Evolutionary conservation across 2,329 filamentous ascomycete species (phyloP), one percentile per base, ranked within the genome.

Genomic region (Lasiodiplodia sp.): DNA sequence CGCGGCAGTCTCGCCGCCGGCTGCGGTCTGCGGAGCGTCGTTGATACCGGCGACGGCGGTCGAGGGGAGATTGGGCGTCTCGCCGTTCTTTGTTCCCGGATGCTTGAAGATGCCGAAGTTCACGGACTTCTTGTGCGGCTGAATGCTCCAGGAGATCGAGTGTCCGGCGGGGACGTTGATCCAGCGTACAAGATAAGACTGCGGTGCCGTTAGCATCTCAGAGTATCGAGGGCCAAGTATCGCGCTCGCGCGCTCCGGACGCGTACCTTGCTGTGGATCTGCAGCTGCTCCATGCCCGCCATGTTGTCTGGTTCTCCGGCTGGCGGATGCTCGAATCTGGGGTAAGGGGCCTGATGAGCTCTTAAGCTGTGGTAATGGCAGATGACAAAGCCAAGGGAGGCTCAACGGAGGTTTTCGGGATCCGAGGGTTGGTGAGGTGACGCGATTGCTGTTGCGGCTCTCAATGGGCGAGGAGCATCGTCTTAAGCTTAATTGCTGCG

Each of bases 131-230:
- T 97, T 98, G 80, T 98, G 94, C 53, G 96, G 96, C 78, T 98
- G 94, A 49, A 99, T 89, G 76, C 93, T 97, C 96, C 96, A 99
- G 18, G 94, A 97, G 75, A 99, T 94, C 63, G 94, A 97, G 80
- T 97, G 91, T 66, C 92, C 92, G 71, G 93, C 90, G 68, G 94
- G 90, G 73, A 97, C 95, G 78, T 93, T 91, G 74, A 97, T 92
- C 95, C 96, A 99, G 77, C 96, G 93, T 68, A 99, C 93, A 74
- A 99, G 94, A 82, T 99, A 99, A 72, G 94, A 97, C 96, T 98
- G 31, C 12, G 4, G 44, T 34, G 38, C 18, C 25, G 56, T 69
- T 67, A 52, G 44, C 64, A 47, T 14, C 66, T 76, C 70, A 75
- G 71, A 69, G 69, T 65, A 60, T 34, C 68, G 18, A 16, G 4